These are phyloP conservation scores for Termitomyces sp. DNA, from an alignment of 768 basidiomycete genomes.

Conservation along the genomic window DNA sequence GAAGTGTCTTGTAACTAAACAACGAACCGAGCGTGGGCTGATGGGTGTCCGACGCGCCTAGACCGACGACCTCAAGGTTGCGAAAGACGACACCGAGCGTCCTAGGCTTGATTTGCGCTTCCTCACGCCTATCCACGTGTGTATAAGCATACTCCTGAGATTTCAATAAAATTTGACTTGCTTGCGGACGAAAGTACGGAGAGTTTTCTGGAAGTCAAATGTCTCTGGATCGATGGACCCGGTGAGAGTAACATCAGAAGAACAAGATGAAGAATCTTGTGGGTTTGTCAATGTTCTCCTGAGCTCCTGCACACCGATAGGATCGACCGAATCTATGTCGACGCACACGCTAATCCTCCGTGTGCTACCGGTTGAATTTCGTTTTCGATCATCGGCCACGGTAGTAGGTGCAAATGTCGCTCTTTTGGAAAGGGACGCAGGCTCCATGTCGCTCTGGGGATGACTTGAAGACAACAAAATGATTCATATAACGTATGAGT, in stretches of 20 bases:
- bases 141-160: background rate
- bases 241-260: slow-evolving; percentile 12
- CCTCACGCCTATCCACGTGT: slow-evolving; percentile 6
- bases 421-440: slow-evolving; percentile 9
- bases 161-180: slow-evolving; percentile 8
- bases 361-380: background rate
- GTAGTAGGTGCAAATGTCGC: slow-evolving; percentile 1
- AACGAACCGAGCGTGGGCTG: slow-evolving; percentile 49
- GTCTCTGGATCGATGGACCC: slow-evolving; percentile 19
- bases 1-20: slow-evolving; percentile 37
- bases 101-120: slow-evolving; percentile 17
- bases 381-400: background rate
- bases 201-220: slow-evolving; percentile 24
- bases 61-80: slow-evolving; percentile 46
- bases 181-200: slow-evolving; percentile 20
- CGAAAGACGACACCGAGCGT: slow-evolving; percentile 46
- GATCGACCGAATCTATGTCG: slow-evolving; percentile 41
- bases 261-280: slow-evolving; percentile 6
- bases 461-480: background rate
- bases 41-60: slow-evolving; percentile 34
- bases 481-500: background rate
- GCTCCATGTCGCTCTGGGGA: slow-evolving; percentile 1
- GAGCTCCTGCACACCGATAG: slow-evolving; percentile 29
- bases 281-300: slow-evolving; percentile 17
- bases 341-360: slow-evolving; percentile 19